Conservation (phyloP, 352 stramenopile species). For the Plasmopara viticola region DNA sequence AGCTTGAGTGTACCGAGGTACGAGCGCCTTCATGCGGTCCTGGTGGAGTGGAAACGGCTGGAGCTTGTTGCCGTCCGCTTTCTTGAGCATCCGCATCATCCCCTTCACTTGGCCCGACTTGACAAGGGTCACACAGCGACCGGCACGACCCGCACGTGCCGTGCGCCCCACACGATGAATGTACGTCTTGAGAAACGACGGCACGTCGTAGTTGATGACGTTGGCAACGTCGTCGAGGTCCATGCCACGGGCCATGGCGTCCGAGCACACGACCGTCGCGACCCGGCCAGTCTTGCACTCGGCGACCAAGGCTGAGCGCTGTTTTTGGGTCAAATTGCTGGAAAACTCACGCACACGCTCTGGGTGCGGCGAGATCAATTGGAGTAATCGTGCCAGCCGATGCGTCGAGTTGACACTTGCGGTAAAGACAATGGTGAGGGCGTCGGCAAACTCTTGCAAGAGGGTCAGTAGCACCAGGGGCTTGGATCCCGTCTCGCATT, state of each 20-base stretch:
- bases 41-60: slow-evolving; percentile 55
- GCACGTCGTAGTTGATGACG: slow-evolving; percentile 94
- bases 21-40: slow-evolving; percentile 74
- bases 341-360: slow-evolving; percentile 75
- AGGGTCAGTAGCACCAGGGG: slow-evolving; percentile 92
- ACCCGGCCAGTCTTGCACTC: slow-evolving; percentile 62
- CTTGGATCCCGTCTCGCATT: slow-evolving; percentile 93
- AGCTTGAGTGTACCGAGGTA: slow-evolving; percentile 62
- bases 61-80: slow-evolving; percentile 73
- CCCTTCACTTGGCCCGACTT: slow-evolving; percentile 80
- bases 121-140: slow-evolving; percentile 71
- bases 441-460: slow-evolving; percentile 68
- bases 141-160: slow-evolving; percentile 69
- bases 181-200: slow-evolving; percentile 89
- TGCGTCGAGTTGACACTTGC: slow-evolving; percentile 95
- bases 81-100: slow-evolving; percentile 78
- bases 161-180: slow-evolving; percentile 84
- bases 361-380: slow-evolving; percentile 68
- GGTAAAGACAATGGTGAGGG: slow-evolving; percentile 93
- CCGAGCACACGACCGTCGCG: slow-evolving; percentile 86
- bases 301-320: slow-evolving; percentile 66
- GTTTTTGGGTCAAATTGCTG: slow-evolving; percentile 74
- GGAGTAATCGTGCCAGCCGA: slow-evolving; percentile 90
- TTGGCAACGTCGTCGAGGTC: slow-evolving; percentile 89
- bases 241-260: slow-evolving; percentile 91